Base-by-base conservation (phyloP, 495 filamentous ascomycete species). In the Penicillium mononematosum region DNA sequence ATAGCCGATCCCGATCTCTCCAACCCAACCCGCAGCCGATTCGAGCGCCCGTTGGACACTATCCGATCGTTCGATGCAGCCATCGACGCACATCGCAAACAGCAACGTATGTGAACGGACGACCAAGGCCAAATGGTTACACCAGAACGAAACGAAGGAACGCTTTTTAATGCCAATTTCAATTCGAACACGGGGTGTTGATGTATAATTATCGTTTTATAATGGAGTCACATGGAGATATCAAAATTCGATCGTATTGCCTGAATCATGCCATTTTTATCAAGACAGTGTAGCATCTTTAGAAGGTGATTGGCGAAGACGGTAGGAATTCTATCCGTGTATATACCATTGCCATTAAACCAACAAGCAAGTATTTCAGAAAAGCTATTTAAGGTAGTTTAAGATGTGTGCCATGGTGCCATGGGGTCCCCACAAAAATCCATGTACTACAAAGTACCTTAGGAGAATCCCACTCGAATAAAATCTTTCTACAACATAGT, bases 1-100 rank as follows among this genome's bases (percentile, higher is more conserved):
- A 14, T 38, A 77, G 74, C 68, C 17, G 74, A 77, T 39, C 74
- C 74, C 10, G 74, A 77, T 53, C 63, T 60, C 9, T 75, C 71
- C 14, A 77, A 77, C 45, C 93, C 93, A 5, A 97, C 93, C 11
- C 84, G 93, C 53, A 85, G 79, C 56, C 85, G 93, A 56, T 82
- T 91, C 77, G 93, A 98, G 75, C 84, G 93, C 20, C 93, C 93
- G 12, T 73, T 98, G 12, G 93, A 97, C 60, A 98, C 93, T 0
- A 96, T 98, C 59, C 84, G 90, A 55, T 85, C 84, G 9, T 97
- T 97, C 63, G 89, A 98, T 66, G 90, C 88, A 24, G 92, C 91
- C 12, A 96, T 97, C 70, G 89, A 96, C 60, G 79, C 64, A 2
- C 66, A 67, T 43, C 69, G 65, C 22, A 67, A 69, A 45, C 61